Evolutionary conservation across 139 green algal species (phyloP).

Genomic region (Coelastrella sp.): DNA sequence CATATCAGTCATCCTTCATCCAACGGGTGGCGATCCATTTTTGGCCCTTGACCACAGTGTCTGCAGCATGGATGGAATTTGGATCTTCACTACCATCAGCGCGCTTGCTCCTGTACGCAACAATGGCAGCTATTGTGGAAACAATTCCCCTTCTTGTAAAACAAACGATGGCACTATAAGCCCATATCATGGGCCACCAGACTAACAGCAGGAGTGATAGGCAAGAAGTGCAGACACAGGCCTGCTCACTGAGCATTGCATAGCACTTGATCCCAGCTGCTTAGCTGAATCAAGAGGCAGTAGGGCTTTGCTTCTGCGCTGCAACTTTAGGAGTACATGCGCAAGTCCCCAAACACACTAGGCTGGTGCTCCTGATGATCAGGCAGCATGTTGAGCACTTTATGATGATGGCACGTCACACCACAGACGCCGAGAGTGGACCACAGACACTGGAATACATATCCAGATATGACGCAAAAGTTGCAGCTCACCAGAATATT

Average conservation of each 20-base stretch:
- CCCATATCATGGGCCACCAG: background rate
- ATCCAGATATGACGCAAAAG: background rate
- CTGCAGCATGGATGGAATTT: conserved; percentile 67
- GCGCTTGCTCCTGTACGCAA: conserved; percentile 62
- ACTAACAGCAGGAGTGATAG: background rate
- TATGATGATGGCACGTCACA: no score
- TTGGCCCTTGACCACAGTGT: conserved; percentile 62
- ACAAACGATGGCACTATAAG: background rate
- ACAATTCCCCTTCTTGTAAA: background rate
- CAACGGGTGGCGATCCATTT: conserved; percentile 83
- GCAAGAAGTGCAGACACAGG: no score
- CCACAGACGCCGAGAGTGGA: no score
- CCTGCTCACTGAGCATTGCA: no score
- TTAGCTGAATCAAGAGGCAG: no score
- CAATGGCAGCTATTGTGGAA: conserved; percentile 3
- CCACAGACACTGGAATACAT: no score
- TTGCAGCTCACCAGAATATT: conserved; percentile 68
- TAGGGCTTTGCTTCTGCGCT: no score
- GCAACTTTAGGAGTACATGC: no score
- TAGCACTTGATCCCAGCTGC: no score
- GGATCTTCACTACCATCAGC: conserved; percentile 69
- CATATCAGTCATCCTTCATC: conserved; percentile 48
- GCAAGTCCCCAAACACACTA: no score
- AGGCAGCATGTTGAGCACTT: no score
- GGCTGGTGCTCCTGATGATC: no score